Percentiles rank a stretch among this genome's conserved stretches.
These are phyloP conservation scores for Tetracentron sinense DNA, from an alignment of 164 flowering plant genomes.

Conservation along the genomic window DNA sequence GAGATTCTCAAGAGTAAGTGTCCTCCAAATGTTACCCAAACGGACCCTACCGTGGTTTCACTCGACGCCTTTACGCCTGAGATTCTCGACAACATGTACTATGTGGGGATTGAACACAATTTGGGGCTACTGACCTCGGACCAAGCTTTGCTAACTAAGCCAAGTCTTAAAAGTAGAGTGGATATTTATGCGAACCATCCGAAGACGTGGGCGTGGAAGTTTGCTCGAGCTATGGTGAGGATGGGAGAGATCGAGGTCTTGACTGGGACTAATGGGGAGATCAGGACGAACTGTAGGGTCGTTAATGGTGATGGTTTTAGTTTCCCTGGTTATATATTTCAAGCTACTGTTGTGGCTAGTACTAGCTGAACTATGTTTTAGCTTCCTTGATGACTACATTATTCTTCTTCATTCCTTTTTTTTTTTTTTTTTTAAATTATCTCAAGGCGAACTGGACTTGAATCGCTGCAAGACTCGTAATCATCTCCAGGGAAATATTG, in stretches of 20 bases:
- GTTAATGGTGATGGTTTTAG: background rate
- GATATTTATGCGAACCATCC: background rate
- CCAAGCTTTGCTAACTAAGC: background rate
- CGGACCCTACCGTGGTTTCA: background rate
- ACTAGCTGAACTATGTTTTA: too few species aligned
- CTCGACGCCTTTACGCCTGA: background rate
- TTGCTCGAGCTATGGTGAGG: conserved; percentile 6
- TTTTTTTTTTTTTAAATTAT: too few species aligned
- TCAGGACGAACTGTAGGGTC: conserved; percentile 4
- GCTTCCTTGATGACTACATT: too few species aligned
- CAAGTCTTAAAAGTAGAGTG: background rate
- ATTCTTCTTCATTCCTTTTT: too few species aligned
- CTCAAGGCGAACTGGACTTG: too few species aligned
- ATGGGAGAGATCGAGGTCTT: conserved; percentile 5
- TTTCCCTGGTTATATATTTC: too few species aligned
- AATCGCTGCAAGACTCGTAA: too few species aligned
- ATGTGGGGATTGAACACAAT: background rate
- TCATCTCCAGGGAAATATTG: too few species aligned
- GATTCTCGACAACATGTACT: background rate
- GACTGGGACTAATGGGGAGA: conserved; percentile 6
- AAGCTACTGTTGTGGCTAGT: too few species aligned
- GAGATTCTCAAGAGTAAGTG: background rate
- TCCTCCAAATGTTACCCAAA: background rate
- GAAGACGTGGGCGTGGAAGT: background rate
- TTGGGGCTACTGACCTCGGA: conserved; percentile 5